These are phyloP conservation scores for Rhizopogon rudus DNA, from an alignment of 768 basidiomycete species.

Conservation along the genomic window DNA sequence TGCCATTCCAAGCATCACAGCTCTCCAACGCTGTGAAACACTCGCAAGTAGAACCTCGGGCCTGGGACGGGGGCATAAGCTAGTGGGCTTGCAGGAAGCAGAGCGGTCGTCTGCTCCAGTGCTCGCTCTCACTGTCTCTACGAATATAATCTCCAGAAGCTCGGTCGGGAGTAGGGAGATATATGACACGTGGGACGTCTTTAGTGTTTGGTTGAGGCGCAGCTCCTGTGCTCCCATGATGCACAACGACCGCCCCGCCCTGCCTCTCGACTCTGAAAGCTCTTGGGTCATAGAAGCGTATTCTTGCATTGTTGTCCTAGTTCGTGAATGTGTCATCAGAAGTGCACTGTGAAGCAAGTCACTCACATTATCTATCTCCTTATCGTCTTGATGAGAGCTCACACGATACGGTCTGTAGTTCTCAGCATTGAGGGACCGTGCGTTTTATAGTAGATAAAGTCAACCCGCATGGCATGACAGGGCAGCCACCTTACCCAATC, in stretches of 20 bases:
- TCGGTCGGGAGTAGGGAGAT: constrained; percentile 22
- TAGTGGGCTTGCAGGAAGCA: not conserved
- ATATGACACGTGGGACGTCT: not conserved
- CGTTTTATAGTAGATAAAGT: not conserved
- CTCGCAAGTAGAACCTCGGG: constrained; percentile 33
- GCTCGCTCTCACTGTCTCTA: constrained; percentile 11
- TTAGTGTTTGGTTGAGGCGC: constrained; percentile 7
- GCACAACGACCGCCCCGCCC: constrained; percentile 13
- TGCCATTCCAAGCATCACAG: constrained; percentile 31
- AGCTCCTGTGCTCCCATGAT: constrained; percentile 16
- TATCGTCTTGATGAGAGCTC: not conserved
- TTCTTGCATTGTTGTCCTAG: constrained; percentile 1
- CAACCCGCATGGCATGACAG: not conserved
- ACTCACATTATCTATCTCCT: not conserved
- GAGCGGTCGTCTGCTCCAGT: not conserved
- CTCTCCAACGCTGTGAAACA: constrained; percentile 40
- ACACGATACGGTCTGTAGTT: not conserved
- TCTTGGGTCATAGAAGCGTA: constrained; percentile 9
- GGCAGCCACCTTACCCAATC: not conserved
- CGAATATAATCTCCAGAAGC: constrained; percentile 22
- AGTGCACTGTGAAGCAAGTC: not conserved
- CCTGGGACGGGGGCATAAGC: not conserved
- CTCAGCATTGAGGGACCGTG: not conserved
- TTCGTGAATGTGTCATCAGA: not conserved
- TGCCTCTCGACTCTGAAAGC: constrained; percentile 11